Evolutionary conservation across 306 rosid species (phyloP).

Genomic region (Gastrolobium villosum): DNA sequence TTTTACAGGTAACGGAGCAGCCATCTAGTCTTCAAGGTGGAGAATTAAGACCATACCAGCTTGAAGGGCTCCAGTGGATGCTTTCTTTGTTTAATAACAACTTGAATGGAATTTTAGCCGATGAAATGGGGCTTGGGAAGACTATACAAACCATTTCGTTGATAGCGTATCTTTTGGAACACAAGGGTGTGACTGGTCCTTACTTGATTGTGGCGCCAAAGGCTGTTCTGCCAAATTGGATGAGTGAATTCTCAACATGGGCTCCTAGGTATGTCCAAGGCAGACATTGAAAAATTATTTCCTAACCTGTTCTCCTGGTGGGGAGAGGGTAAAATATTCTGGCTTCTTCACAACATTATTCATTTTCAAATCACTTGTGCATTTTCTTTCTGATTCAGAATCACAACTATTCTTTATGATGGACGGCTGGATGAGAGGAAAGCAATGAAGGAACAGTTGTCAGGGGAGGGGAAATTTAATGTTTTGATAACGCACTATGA

Average conservation of each 20-base stretch:
- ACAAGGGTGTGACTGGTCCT: conserved; percentile 89
- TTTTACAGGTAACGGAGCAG: conserved; percentile 83
- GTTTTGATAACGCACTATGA: conserved; percentile 94
- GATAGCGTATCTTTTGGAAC: conserved; percentile 81
- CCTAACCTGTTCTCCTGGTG: not conserved
- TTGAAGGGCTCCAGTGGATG: conserved; percentile 98
- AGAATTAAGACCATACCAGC: conserved; percentile 84
- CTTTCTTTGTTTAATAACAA: conserved; percentile 91
- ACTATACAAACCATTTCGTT: conserved; percentile 92
- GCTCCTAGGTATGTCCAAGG: conserved; percentile 78
- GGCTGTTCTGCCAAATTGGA: conserved; percentile 96
- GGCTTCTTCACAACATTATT: conserved; percentile 21
- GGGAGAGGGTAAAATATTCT: conserved; percentile 33
- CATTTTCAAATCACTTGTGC: conserved; percentile 38
- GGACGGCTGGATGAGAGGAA: conserved; percentile 93
- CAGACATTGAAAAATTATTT: conserved; percentile 9
- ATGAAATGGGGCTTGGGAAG: conserved; percentile 97
- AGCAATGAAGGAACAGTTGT: conserved; percentile 82
- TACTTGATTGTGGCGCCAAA: conserved; percentile 95
- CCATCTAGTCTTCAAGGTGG: conserved; percentile 92
- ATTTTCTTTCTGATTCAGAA: conserved; percentile 62
- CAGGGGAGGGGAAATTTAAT: conserved; percentile 86
- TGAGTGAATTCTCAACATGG: conserved; percentile 83
- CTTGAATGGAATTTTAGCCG: conserved; percentile 92
- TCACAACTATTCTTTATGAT: conserved; percentile 79